A percentile compares a stretch with the other conserved stretches of the same genome.
phyloP scores from a whole-genome alignment of 768 basidiomycete genomes.

The Austroboletus festivus region DNA sequence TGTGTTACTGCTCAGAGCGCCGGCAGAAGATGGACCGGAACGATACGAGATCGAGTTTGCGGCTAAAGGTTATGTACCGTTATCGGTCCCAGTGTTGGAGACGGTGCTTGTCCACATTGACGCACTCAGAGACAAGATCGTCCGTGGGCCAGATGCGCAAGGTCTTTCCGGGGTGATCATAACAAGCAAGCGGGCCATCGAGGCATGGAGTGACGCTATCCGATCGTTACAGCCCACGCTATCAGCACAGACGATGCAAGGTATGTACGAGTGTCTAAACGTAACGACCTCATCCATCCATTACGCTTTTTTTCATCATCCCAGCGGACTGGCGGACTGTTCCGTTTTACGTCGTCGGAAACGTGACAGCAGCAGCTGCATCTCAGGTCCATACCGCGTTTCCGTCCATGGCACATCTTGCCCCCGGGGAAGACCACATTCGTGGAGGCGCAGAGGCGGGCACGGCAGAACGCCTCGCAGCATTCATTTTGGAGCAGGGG shows the following conservation, averaged over 20 bases:
- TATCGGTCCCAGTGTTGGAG: conserved; percentile 72
- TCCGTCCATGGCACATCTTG: conserved; percentile 37
- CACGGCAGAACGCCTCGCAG: conserved; percentile 63
- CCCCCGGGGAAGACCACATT: conserved; percentile 30
- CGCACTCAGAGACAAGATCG: conserved; percentile 42
- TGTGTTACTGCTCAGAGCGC: conserved; percentile 43
- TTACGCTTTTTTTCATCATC: not conserved
- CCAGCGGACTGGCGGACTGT: conserved; percentile 49
- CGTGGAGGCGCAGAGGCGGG: conserved; percentile 54
- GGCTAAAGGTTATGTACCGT: conserved; percentile 44
- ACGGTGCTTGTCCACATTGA: conserved; percentile 53
- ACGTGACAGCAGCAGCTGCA: conserved; percentile 50
- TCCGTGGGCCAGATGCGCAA: conserved; percentile 32
- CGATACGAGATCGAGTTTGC: conserved; percentile 55
- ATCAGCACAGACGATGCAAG: not conserved
- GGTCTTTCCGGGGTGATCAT: conserved; percentile 61
- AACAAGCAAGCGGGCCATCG: conserved; percentile 75
- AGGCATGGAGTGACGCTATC: conserved; percentile 58
- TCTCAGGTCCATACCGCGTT: conserved; percentile 31
- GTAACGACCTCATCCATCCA: not conserved
- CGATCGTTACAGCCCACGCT: too few relatives aligned
- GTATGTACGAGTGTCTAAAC: not conserved
- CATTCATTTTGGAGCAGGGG: conserved; percentile 51
- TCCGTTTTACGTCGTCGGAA: conserved; percentile 81
- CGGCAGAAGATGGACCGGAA: conserved; percentile 40